Evolutionary conservation across 1,284 basidiomycete genomes (phyloP).

Genomic region (Inonotus hispidus): DNA sequence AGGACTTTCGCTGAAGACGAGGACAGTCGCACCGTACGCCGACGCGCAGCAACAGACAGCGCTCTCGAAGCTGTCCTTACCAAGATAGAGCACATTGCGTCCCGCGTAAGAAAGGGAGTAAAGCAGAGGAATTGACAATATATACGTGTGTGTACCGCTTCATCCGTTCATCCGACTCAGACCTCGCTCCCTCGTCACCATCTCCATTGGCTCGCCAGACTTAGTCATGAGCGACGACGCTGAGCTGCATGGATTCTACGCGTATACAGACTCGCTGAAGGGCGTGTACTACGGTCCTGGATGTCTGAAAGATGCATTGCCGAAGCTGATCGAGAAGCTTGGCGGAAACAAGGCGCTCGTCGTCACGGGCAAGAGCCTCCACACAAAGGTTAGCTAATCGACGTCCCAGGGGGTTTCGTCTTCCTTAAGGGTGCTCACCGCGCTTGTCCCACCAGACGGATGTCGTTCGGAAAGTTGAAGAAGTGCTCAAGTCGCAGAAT

Average conservation of each 20-base stretch:
- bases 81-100: not conserved
- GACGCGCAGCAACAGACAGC: not conserved
- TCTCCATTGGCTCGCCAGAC: not conserved
- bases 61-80: not conserved
- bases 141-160: not conserved
- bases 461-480: slow-evolving; percentile 54
- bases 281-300: slow-evolving; percentile 67
- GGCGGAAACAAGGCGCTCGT: slow-evolving; percentile 58
- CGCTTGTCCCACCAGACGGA: slow-evolving; percentile 43
- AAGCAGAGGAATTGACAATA: not conserved
- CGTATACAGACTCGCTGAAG: slow-evolving; percentile 59
- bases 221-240: not conserved
- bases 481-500: slow-evolving; percentile 46
- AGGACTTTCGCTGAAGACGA: not conserved
- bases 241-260: slow-evolving; percentile 45
- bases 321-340: slow-evolving; percentile 49
- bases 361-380: slow-evolving; percentile 65
- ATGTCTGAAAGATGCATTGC: slow-evolving; percentile 52
- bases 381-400: slow-evolving; percentile 54
- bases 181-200: not conserved
- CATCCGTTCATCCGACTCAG: not conserved
- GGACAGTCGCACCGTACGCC: not conserved
- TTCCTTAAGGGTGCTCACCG: not conserved
- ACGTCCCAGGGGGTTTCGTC: not conserved
- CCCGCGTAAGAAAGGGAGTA: not conserved